Evolutionary conservation across 768 basidiomycete genomes (phyloP).

Genomic region (Podaxis carcinomalis): DNA sequence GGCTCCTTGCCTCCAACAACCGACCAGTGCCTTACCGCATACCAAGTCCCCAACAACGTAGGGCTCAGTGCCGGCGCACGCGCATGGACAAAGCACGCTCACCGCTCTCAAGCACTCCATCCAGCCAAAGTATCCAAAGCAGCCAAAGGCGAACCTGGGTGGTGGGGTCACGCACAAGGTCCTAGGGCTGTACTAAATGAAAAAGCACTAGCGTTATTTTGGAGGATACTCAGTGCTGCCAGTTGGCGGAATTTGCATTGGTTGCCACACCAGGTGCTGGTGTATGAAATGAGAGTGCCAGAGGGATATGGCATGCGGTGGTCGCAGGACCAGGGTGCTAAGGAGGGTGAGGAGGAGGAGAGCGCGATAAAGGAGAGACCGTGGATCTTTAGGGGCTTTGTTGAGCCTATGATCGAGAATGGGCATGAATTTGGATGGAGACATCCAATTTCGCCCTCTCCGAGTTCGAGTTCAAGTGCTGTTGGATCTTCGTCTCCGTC

Average conservation of each 20-base stretch:
- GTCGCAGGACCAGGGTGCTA: constrained; percentile 43
- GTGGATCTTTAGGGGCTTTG: constrained; percentile 61
- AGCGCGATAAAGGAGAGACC: constrained; percentile 15
- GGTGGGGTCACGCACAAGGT: constrained; percentile 59
- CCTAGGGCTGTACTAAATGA: constrained; percentile 50
- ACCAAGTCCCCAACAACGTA: constrained; percentile 42
- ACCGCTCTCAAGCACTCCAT: constrained; percentile 37
- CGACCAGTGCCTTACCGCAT: constrained; percentile 49
- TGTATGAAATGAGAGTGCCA: constrained; percentile 55
- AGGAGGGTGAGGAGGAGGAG: constrained; percentile 7
- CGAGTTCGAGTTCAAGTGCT: not conserved
- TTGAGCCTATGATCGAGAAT: constrained; percentile 66
- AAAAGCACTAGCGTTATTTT: constrained; percentile 45
- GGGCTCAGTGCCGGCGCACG: constrained; percentile 55
- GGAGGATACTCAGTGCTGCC: constrained; percentile 45
- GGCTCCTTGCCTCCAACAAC: constrained; percentile 43
- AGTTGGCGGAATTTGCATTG: constrained; percentile 66
- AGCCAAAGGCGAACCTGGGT: constrained; percentile 31
- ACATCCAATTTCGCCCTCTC: constrained; percentile 26
- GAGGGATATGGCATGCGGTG: constrained; percentile 70
- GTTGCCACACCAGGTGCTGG: constrained; percentile 57
- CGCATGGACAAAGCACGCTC: constrained; percentile 66
- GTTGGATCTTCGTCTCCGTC: not conserved
- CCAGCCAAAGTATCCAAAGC: constrained; percentile 6
- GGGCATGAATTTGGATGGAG: constrained; percentile 62